A percentile compares a stretch with the other conserved stretches of the same genome.
phyloP scores from a whole-genome alignment of 192 early-diverging fungal species.

The Entomortierella beljakovae region DNA sequence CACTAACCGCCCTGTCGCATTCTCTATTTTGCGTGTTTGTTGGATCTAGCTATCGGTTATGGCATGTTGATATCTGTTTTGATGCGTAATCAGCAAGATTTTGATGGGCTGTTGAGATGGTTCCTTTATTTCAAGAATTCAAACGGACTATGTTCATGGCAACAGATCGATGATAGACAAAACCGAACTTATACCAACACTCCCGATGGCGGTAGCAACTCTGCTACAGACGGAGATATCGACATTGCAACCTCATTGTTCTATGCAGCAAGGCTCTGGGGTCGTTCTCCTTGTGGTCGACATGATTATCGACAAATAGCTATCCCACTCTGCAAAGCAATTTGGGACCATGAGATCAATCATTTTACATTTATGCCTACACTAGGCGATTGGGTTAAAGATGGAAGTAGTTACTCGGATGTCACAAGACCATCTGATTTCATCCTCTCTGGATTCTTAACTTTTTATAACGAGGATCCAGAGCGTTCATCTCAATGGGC shows the following conservation, averaged over 20 bases:
- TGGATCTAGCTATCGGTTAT: constrained; percentile 56
- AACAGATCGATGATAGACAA: constrained; percentile 58
- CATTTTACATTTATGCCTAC: constrained; percentile 61
- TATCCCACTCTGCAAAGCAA: constrained; percentile 52
- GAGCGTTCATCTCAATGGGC: constrained; percentile 56
- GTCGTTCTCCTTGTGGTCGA: constrained; percentile 39
- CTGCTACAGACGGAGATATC: constrained; percentile 67
- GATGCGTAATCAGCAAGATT: constrained; percentile 64
- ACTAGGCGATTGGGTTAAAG: constrained; percentile 64
- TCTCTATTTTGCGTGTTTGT: neutral
- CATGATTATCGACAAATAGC: constrained; percentile 60
- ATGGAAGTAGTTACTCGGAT: constrained; percentile 52
- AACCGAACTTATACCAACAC: constrained; percentile 47
- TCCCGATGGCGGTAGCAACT: constrained; percentile 62
- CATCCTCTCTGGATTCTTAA: constrained; percentile 61
- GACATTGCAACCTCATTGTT: constrained; percentile 66
- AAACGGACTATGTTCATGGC: constrained; percentile 62
- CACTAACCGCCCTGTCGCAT: neutral
- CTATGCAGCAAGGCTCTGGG: constrained; percentile 59
- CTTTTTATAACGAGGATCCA: constrained; percentile 63
- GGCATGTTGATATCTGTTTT: constrained; percentile 66
- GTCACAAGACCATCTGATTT: constrained; percentile 66
- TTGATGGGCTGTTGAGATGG: constrained; percentile 65
- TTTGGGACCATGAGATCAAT: constrained; percentile 65
- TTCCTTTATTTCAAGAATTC: constrained; percentile 59